Evolutionary conservation across 2,329 filamentous ascomycete genomes (phyloP), one percentile per base, ranked within the genome.

Genomic region (Immersiporthe knoxdaviesiana): DNA sequence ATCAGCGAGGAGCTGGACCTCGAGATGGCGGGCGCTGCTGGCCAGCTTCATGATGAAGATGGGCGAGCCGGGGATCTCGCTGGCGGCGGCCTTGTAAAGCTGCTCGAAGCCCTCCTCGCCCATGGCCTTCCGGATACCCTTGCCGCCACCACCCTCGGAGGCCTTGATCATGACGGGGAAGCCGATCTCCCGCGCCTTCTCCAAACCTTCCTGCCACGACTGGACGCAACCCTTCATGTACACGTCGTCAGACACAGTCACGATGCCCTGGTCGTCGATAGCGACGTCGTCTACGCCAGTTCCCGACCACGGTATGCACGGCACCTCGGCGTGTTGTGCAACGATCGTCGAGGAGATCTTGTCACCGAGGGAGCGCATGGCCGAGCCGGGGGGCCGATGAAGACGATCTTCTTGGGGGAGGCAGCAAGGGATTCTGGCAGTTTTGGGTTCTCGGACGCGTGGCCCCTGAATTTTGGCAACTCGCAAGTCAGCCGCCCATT

Each of bases 31-130:
- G 54, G 96, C 96, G 79, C 97, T 97, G 75, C 95, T 96, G 63
- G 96, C 96, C 72, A 99, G 86, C 89, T 99, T 97, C 96, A 99
- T 99, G 84, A 99, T 97, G 87, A 99, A 99, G 82, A 99, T 99
- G 74, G 97, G 96, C 39, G 96, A 99, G 62, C 97, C 97, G 14
- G 96, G 97, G 74, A 99, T 98, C 81, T 99, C 97, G 80, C 91
- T 97, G 6, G 96, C 94, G 30, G 97, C 96, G 60, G 95, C 96
- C 81, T 97, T 96, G 87, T 98, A 99, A 60, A 98, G 85, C 74
- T 87, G 85, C 78, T 91, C 87, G 76, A 99, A 99, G 72, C 92
- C 90, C 56, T 95, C 91, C 79, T 97, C 94, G 71, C 85, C 85
- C 72, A 93, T 86, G 74, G 96, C 96, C 84, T 98, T 97, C 79